Evolutionary conservation across 805 yeast species (phyloP).

Genomic region (Debaryomyces castellii): DNA sequence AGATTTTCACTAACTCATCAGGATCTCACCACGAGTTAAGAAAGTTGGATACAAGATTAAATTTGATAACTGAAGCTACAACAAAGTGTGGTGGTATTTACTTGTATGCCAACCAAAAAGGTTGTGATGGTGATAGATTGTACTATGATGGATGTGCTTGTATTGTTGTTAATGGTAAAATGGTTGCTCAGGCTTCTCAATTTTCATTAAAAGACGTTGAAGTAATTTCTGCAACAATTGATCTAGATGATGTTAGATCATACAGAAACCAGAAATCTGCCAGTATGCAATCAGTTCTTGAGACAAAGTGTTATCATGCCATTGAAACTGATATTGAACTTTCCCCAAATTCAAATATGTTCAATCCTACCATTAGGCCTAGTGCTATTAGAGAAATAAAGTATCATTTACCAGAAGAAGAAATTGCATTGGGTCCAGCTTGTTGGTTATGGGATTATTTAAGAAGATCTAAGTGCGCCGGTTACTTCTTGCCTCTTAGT

Average conservation of each 20-base stretch:
- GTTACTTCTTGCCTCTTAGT: slow-evolving; percentile 88
- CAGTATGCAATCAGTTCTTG: slow-evolving; percentile 63
- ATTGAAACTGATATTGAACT: slow-evolving; percentile 64
- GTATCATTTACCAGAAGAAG: slow-evolving; percentile 88
- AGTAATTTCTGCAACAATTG: slow-evolving; percentile 92
- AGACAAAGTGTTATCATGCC: slow-evolving; percentile 48
- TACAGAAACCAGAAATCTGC: slow-evolving; percentile 78
- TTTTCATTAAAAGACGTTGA: slow-evolving; percentile 90
- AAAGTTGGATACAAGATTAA: slow-evolving; percentile 80
- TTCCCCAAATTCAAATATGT: slow-evolving; percentile 57
- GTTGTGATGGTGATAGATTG: slow-evolving; percentile 96
- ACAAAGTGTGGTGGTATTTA: slow-evolving; percentile 96
- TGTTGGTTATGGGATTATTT: slow-evolving; percentile 99
- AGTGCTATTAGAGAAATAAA: slow-evolving; percentile 48
- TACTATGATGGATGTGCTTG: slow-evolving; percentile 97
- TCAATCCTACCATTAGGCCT: slow-evolving; percentile 64
- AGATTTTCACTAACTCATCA: slow-evolving; percentile 89
- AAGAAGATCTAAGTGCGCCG: slow-evolving; percentile 86
- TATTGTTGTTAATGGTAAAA: slow-evolving; percentile 87
- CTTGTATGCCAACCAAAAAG: slow-evolving; percentile 90
- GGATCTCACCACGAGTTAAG: slow-evolving; percentile 98
- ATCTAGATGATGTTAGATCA: slow-evolving; percentile 84
- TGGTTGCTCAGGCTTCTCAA: slow-evolving; percentile 92
- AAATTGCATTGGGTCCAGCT: slow-evolving; percentile 97
- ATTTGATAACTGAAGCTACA: slow-evolving; percentile 87